phyloP scores from a whole-genome alignment of 2,329 filamentous ascomycete genomes.

The Talaromyces pinophilus region DNA sequence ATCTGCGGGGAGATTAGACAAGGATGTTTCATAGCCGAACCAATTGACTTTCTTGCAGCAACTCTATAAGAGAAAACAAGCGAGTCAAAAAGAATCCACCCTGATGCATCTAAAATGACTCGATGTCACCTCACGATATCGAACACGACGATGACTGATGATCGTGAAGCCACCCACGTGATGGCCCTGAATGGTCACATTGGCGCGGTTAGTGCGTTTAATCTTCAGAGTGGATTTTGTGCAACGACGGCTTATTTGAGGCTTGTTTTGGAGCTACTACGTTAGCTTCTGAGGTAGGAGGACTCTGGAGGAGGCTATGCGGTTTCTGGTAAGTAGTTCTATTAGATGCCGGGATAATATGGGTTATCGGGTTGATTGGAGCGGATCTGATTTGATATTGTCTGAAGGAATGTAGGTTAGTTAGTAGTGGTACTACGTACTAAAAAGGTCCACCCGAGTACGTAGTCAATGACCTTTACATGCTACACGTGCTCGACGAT shows the following conservation, averaged over 20 bases:
- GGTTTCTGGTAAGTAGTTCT: not conserved
- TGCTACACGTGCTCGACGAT: not conserved
- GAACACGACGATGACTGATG: not conserved
- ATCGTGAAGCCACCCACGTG: constrained; percentile 12
- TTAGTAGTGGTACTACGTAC: no score
- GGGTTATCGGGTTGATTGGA: not conserved
- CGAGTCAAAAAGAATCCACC: not conserved
- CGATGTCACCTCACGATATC: constrained; percentile 9
- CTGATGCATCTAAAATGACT: not conserved
- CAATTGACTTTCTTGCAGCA: not conserved
- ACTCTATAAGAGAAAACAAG: not conserved
- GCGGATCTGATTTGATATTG: not conserved
- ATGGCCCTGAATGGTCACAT: not conserved
- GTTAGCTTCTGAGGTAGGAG: not conserved
- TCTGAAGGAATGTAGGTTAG: not conserved
- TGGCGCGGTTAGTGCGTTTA: constrained; percentile 14
- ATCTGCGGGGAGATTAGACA: constrained; percentile 9
- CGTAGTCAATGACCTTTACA: not conserved
- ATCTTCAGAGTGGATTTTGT: no score
- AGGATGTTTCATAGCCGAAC: not conserved
- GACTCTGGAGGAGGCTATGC: not conserved
- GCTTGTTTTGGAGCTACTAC: not conserved
- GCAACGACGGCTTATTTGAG: not conserved
- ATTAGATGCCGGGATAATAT: not conserved
- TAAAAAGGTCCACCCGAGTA: not conserved